Percentiles rank a stretch among this genome's conserved stretches.
Evolutionary conservation across 139 green algal species (phyloP).

Genomic region (Chlamydomonas schloesseri): DNA sequence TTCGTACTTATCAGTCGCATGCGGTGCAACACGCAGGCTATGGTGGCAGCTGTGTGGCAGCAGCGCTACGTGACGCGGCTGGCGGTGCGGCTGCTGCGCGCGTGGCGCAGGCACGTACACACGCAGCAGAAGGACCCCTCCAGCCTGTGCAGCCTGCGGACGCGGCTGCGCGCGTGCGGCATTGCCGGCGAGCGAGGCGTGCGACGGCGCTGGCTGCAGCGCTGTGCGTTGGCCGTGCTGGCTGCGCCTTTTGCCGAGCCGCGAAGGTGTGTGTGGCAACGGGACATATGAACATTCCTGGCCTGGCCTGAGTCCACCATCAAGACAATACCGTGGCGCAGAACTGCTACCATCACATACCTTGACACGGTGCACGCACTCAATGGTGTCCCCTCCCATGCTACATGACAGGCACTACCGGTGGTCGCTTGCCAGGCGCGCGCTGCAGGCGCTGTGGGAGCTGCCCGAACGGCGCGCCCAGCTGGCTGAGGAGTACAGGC

Average conservation of each 20-base stretch:
- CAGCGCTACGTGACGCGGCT: neutral
- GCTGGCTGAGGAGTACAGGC: neutral
- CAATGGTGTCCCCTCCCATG: no score
- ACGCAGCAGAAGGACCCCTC: neutral
- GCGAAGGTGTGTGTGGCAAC: no score
- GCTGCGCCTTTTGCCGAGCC: no score
- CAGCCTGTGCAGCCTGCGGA: conserved; percentile 18
- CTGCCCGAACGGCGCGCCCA: neutral
- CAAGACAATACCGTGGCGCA: no score
- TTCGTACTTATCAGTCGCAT: no score
- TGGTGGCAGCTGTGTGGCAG: neutral
- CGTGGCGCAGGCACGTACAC: neutral
- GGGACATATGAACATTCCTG: no score
- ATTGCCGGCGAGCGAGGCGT: neutral
- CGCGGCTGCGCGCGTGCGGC: conserved; percentile 10
- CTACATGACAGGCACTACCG: conserved; percentile 12
- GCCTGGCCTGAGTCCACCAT: no score
- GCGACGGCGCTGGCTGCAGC: neutral
- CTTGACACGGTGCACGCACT: no score
- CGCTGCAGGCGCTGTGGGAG: neutral
- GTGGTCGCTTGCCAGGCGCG: neutral
- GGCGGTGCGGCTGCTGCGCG: neutral
- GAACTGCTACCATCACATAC: no score
- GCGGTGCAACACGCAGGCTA: no score
- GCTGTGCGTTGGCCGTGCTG: neutral